Conservation (phyloP, 345 rosid genomes). For the Eucalyptus curtisii region DNA sequence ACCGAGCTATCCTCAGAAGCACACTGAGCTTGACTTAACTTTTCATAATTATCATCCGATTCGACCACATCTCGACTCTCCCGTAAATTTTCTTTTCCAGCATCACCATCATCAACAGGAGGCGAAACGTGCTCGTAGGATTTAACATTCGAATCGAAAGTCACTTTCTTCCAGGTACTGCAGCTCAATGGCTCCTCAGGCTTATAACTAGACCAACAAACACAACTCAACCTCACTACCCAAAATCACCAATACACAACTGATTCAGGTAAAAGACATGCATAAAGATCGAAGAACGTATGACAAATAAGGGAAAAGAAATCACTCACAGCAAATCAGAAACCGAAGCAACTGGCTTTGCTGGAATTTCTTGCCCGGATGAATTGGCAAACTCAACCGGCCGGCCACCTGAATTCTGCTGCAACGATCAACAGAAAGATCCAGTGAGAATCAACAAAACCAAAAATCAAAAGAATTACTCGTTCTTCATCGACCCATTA, state of each 20-base stretch:
- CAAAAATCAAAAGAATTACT: background rate
- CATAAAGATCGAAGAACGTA: background rate
- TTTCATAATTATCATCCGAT: background rate
- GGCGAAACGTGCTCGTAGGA: slow-evolving; percentile 46
- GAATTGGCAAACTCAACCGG: background rate
- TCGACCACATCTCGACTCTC: slow-evolving; percentile 9
- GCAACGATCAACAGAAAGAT: background rate
- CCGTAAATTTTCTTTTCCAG: background rate
- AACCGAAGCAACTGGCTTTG: background rate
- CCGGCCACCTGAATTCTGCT: background rate
- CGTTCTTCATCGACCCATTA: background rate
- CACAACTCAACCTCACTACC: background rate
- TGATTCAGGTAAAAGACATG: background rate
- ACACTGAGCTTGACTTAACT: background rate
- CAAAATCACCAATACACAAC: background rate
- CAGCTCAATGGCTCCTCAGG: slow-evolving; percentile 29
- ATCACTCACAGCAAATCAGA: background rate
- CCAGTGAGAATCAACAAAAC: background rate
- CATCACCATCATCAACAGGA: slow-evolving; percentile 28
- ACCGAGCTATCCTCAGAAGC: slow-evolving; percentile 23
- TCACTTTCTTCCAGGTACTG: slow-evolving; percentile 54
- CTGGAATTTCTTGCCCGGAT: background rate
- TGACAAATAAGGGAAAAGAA: background rate
- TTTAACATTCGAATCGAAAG: slow-evolving; percentile 54
- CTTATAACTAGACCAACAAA: slow-evolving; percentile 16